Evolutionary conservation across 257 asterid genomes (phyloP), one percentile per base, ranked within the genome.

Genomic region (Lycium ferocissimum): DNA sequence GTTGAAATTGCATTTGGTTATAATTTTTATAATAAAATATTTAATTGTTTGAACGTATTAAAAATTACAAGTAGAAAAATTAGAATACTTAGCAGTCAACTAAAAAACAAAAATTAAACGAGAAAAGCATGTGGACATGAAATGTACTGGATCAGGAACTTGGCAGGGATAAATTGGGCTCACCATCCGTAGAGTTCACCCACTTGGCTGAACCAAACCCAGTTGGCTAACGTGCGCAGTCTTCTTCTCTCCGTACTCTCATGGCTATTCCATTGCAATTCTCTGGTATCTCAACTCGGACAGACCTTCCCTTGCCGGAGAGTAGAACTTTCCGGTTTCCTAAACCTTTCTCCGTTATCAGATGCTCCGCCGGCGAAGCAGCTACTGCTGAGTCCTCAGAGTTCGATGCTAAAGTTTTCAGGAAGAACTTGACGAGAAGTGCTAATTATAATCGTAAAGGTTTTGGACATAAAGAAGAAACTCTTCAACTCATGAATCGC

Each of bases 361-460:
- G 95, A 54, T 96, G 98, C 89, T 85, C 97, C 84, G 84, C 90
- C 78, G 95, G 89, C 38, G 97, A 91, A 13, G 88, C 88, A 13
- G 91, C 91, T 70, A 40, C 89, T 38, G 88, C 76, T 9, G 90
- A 91, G 18, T 86, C 92, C n/a, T 86, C 92, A 22, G 97, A 93
- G 45, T 94, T 96, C 79, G 98, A 96, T 82, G 85, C 98, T 2
- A 96, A 95, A 93, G 91, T 89, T 73, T 95, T 96, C 80, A 90
- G 99, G 85, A 92, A 91, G 86, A 91, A 94, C 92, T 87, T 97
- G 94, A 90, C 97, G 26, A 91, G 99, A 90, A 97, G 99, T 86
- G 67, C 93, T 89, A 94, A 95, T 87, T 97, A 93, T 86, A 97
- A 97, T 75, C 97, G 98, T 83, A 93, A 85, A 89, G 99, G 99